A percentile compares a stretch with the other conserved stretches of the same genome.
phyloP scores from a whole-genome alignment of 2,329 filamentous ascomycete genomes.

The Aaosphaeria pasadenensis region DNA sequence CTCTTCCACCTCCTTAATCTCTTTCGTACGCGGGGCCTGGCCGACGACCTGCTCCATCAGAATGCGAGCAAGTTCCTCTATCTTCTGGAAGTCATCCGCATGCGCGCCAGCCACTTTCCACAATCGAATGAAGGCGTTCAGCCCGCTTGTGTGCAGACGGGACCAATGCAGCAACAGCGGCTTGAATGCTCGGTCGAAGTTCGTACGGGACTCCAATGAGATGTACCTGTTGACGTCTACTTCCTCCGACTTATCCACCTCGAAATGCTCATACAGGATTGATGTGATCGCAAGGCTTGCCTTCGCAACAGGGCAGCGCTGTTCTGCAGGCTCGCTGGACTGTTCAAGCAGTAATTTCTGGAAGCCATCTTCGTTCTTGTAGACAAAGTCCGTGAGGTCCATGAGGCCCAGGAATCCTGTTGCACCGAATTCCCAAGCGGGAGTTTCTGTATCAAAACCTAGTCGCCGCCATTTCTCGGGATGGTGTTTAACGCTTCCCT shows the following conservation, averaged over 20 bases:
- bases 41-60: conserved; percentile 87
- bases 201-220: conserved; percentile 68
- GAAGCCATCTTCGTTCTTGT: conserved; percentile 87
- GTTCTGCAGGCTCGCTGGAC: conserved; percentile 64
- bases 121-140: conserved; percentile 84
- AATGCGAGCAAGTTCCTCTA: conserved; percentile 86
- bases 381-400: conserved; percentile 92
- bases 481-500: conserved; percentile 68
- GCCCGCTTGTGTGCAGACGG: conserved; percentile 75
- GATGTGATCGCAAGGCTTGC: conserved; percentile 84
- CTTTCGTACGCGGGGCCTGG: conserved; percentile 74
- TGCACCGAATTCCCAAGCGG: conserved; percentile 77
- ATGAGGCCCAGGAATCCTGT: conserved; percentile 94
- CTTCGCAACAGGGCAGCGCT: conserved; percentile 82
- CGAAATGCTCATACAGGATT: conserved; percentile 92
- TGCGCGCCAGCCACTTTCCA: conserved; percentile 90
- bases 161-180: conserved; percentile 93
- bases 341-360: conserved; percentile 92
- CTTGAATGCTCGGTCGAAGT: conserved; percentile 82
- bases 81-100: conserved; percentile 86
- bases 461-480: conserved; percentile 90
- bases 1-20: conserved; percentile 84
- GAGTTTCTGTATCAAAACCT: conserved; percentile 88
- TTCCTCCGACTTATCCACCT: conserved; percentile 79
- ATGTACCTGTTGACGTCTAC: conserved; percentile 77